Base-by-base conservation (phyloP, 2,329 filamentous ascomycete genomes). In the Hymenotorrendiella dingleyae region DNA sequence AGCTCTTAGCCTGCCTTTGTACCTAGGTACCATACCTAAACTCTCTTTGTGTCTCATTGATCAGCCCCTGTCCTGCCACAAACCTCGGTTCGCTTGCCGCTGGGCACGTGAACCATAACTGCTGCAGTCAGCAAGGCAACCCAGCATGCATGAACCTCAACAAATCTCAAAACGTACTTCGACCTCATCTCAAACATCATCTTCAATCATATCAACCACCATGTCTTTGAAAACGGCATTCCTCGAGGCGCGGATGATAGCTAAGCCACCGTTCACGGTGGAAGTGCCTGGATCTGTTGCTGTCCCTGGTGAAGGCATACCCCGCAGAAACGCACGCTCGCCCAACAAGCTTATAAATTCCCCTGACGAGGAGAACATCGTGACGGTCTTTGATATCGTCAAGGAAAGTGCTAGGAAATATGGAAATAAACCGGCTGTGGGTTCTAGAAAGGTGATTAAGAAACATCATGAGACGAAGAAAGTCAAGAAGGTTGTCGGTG, bases 401-500 rank as follows among this genome's bases (percentile, higher is more conserved):
- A 75, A 72, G 54, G 73, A 75, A 48, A 77, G 78, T 44, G 82
- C 82, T 36, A 72, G 68, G 38, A 73, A 78, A 57, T 82, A 70
- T 58, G 79, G 78, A 52, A 76, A 81, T 54, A 65, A 69, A 42
- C 78, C 78, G 61, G 73, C 72, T 44, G 68, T 84, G 54, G 86
- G 83, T 47, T 80, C 76, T 55, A 80, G 86, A 52, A 80, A 75
- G 60, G 71, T 91, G 48, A 67, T 91, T 63, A 75, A 81, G 64
- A 82, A 80, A 30, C 85, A 90, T 64, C 73, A 80, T 54, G 86
- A 93, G 67, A 85, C 78, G 58, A 91, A 89, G 71, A 89, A 87
- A 73, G 70, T 91, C 62, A 91, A 90, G 77, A 91, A 89, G 74
- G 72, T 87, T 44, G 70, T 91, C 37, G 84, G 91, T 61, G 86